Evolutionary conservation across 2,329 filamentous ascomycete species (phyloP), one percentile per base, ranked within the genome.

Genomic region (Microcyclosporella mali): DNA sequence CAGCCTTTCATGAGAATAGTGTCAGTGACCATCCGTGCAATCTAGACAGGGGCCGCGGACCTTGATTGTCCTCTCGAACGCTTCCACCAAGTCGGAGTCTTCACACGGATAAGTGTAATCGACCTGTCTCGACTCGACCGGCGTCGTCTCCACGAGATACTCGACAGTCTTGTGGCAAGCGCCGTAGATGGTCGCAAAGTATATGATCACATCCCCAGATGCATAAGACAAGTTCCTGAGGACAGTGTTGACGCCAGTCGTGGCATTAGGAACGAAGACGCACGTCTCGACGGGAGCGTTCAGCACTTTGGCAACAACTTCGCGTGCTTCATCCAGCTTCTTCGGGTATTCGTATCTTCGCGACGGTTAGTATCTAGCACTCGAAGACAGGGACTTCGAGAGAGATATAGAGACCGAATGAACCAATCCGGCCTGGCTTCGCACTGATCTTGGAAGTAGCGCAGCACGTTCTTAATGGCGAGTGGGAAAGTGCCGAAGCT

Each of bases 231-330:
- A 64, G 60, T 84, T 89, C 32, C 83, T 79, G n/a, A 95, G 74
- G 4, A 94, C 78, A 0, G 81, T 85, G 66, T 92, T 90, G 35
- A 88, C 66, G 17, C 79, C 86, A 0, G 77, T 82, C 0, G 87
- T 94, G 10, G 88, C 87, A 61, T 95, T 95, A 44, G 77, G 70
- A 1, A 94, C 80, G 51, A 94, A 82, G 1, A 94, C 88, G 30
- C 85, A 69, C 8, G 81, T 79, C 33, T 82, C 72, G 1, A 70
- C 59, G 0, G 82, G 79, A 0, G 77, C 82, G 47, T 85, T 77
- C 47, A 95, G 68, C 16, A 87, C 57, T 17, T 69, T 61, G 1
- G 85, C 83, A 3, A 89, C 68, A 2, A 81, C 81, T 28, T 64
- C 67, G 7, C 87, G 81, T 8, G 75, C 75, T 49, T 76, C 69